Conservation (phyloP, 2,329 filamentous ascomycete genomes). For the Ilyonectria sp. region DNA sequence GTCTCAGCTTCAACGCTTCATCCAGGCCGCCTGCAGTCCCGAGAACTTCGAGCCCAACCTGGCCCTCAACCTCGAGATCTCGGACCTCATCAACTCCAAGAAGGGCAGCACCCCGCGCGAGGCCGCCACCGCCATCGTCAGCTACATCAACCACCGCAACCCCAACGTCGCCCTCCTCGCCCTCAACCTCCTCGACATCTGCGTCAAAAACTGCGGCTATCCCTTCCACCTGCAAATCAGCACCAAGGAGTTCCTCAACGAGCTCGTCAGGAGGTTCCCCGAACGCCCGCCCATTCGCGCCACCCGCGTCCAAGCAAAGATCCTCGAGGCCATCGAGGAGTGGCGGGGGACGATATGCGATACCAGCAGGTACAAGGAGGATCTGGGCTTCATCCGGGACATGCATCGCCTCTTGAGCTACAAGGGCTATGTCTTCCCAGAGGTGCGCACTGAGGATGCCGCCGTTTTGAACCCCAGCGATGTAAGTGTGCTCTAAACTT, state of each 20-base stretch:
- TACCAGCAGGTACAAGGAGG: constrained; percentile 97
- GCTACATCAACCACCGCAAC: constrained; percentile 96
- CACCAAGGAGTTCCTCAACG: constrained; percentile 99
- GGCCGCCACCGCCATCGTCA: constrained; percentile 92
- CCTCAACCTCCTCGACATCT: constrained; percentile 94
- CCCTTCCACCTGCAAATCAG: constrained; percentile 98
- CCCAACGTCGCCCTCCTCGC: constrained; percentile 94
- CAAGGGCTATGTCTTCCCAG: constrained; percentile 97
- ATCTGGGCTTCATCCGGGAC: constrained; percentile 94
- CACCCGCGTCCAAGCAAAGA: constrained; percentile 90
- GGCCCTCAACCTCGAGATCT: constrained; percentile 94
- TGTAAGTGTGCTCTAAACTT: constrained; percentile 70
- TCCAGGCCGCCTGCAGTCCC: constrained; percentile 95
- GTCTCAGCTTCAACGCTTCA: constrained; percentile 94
- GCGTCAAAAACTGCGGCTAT: constrained; percentile 99
- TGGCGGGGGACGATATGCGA: constrained; percentile 99
- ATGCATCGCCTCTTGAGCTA: constrained; percentile 97
- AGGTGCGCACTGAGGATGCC: constrained; percentile 92
- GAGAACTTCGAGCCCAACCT: constrained; percentile 99
- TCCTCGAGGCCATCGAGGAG: constrained; percentile 97
- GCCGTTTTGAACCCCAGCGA: constrained; percentile 97
- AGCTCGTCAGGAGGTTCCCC: constrained; percentile 95
- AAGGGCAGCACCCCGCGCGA: constrained; percentile 96
- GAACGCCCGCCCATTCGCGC: constrained; percentile 91
- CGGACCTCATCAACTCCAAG: constrained; percentile 96